Conservation (phyloP, 768 basidiomycete species). For the Daedaleopsis sinensis region DNA sequence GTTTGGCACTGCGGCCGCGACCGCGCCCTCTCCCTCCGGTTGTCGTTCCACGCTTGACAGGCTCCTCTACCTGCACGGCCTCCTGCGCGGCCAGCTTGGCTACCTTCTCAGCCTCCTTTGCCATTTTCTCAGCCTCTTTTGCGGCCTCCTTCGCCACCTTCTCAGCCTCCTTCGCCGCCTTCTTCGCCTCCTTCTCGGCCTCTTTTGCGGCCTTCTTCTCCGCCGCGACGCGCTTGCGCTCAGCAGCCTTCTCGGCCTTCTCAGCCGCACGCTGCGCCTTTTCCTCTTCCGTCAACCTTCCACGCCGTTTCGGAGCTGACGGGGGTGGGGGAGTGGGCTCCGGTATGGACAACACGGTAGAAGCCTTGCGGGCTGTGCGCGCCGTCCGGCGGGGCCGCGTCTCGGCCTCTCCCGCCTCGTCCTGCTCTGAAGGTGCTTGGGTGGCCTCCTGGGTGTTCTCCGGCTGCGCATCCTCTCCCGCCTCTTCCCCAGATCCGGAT, state of each 20-base stretch:
- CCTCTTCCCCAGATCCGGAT: too few species aligned
- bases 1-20: background rate
- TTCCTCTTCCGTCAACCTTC: conserved; percentile 27
- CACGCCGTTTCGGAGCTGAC: conserved; percentile 19
- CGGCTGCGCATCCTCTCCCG: background rate
- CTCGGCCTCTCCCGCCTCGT: background rate
- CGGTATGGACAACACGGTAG: conserved; percentile 1
- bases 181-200: conserved; percentile 18
- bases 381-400: conserved; percentile 12
- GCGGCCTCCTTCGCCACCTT: background rate
- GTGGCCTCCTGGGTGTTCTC: background rate
- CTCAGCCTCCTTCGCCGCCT: conserved; percentile 18
- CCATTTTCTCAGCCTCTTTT: conserved; percentile 12
- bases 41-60: conserved; percentile 13
- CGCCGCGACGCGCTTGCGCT: conserved; percentile 21
- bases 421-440: background rate
- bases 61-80: conserved; percentile 10
- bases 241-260: conserved; percentile 19
- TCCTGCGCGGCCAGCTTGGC: conserved; percentile 9
- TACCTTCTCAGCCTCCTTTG: conserved; percentile 10
- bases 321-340: conserved; percentile 6
- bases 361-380: conserved; percentile 5
- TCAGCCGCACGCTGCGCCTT: conserved; percentile 26
- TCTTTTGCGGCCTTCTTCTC: conserved; percentile 19
- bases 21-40: conserved; percentile 1